These are phyloP conservation scores for Pulicaria dysenterica DNA, from an alignment of 129 eudicot species.

Conservation along the genomic window DNA sequence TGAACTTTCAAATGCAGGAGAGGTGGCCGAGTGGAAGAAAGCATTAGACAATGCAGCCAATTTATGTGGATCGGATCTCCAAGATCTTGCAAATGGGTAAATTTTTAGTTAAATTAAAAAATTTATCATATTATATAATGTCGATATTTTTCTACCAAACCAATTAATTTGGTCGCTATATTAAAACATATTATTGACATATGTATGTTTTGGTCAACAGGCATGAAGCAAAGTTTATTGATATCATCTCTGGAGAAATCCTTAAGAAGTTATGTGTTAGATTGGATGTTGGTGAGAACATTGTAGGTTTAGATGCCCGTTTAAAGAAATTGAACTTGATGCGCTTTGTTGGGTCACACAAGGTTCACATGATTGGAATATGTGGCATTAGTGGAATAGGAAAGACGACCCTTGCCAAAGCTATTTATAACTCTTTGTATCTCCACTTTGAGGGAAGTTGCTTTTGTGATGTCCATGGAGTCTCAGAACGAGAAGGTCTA, in stretches of 20 bases:
- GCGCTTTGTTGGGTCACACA: neutral
- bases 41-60: neutral
- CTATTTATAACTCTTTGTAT: conserved; percentile 20
- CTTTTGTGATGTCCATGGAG: conserved; percentile 28
- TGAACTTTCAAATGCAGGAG: neutral
- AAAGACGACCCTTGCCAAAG: conserved; percentile 28
- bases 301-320: conserved; percentile 20
- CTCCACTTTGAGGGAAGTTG: neutral
- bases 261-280: neutral
- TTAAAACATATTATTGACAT: too few species aligned
- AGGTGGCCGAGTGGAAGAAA: conserved; percentile 21
- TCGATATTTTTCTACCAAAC: neutral
- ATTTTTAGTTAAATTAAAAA: neutral
- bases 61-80: conserved; percentile 21
- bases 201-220: conserved; percentile 19
- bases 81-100: conserved; percentile 15
- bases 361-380: conserved; percentile 27
- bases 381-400: conserved; percentile 34
- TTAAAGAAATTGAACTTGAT: conserved; percentile 3
- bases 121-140: neutral
- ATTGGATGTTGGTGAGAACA: conserved; percentile 21
- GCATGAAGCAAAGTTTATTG: conserved; percentile 31
- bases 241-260: conserved; percentile 21
- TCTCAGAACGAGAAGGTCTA: conserved; percentile 6
- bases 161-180: too few species aligned